phyloP scores from a whole-genome alignment of 768 basidiomycete species.

The Daedaleopsis nitida region DNA sequence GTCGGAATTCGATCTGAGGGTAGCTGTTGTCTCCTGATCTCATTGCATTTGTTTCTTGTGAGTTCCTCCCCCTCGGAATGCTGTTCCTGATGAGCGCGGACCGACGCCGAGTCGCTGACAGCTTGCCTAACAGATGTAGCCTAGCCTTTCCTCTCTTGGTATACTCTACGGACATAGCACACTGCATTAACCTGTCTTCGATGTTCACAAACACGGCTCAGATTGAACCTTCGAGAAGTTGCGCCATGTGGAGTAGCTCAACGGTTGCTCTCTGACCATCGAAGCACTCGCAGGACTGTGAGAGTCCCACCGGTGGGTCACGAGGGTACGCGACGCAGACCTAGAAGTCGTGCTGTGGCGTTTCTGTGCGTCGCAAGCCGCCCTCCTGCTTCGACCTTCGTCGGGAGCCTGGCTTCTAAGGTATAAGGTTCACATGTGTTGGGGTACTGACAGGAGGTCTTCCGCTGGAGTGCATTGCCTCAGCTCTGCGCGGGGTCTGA shows the following conservation, averaged over 20 bases:
- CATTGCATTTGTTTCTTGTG: neutral
- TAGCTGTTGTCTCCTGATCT: neutral
- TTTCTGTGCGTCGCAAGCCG: neutral
- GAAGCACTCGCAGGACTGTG: no score
- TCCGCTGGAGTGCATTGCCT: neutral
- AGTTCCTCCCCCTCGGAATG: no score
- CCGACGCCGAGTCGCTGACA: neutral
- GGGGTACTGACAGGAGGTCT: neutral
- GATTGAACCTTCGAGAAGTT: no score
- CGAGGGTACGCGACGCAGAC: no score
- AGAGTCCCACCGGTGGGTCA: no score
- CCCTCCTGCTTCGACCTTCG: neutral
- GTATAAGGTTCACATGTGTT: neutral
- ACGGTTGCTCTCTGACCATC: no score
- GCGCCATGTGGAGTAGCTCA: no score
- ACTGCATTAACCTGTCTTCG: neutral
- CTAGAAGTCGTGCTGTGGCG: neutral
- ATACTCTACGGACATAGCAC: neutral
- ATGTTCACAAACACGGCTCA: neutral
- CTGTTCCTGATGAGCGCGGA: neutral
- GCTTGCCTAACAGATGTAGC: neutral
- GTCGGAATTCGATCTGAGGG: constrained; percentile 68
- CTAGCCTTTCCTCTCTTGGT: neutral
- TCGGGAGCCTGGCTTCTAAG: neutral
- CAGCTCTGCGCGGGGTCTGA: neutral